Evolutionary conservation across 2,329 filamentous ascomycete genomes (phyloP).

Genomic region (Zasmidium cellare): DNA sequence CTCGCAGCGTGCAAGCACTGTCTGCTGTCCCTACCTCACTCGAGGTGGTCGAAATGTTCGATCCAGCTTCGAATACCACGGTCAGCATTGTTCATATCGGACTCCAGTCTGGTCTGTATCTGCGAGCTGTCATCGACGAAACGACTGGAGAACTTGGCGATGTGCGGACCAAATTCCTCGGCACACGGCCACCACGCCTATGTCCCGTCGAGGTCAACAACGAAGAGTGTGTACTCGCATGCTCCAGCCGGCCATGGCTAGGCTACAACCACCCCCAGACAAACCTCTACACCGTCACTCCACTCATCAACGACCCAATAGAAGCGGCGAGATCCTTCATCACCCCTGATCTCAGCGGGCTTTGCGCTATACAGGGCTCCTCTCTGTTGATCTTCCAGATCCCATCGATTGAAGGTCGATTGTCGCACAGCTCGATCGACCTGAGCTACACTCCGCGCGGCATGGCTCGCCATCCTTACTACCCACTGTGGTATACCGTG

Average conservation of each 20-base stretch:
- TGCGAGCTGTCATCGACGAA: constrained; percentile 92
- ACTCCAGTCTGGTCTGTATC: constrained; percentile 90
- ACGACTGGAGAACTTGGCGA: constrained; percentile 94
- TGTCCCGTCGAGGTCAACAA: constrained; percentile 88
- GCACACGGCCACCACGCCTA: constrained; percentile 83
- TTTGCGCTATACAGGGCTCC: constrained; percentile 38
- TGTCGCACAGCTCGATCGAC: constrained; percentile 50
- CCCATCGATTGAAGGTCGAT: constrained; percentile 25
- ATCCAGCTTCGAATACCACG: constrained; percentile 83
- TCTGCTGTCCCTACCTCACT: constrained; percentile 87
- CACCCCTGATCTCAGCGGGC: constrained; percentile 66
- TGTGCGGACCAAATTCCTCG: constrained; percentile 90
- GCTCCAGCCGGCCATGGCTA: constrained; percentile 94
- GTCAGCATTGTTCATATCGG: constrained; percentile 96
- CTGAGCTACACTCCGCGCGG: constrained; percentile 88
- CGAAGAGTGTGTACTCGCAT: constrained; percentile 73
- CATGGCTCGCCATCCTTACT: constrained; percentile 83
- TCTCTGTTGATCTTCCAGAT: constrained; percentile 69
- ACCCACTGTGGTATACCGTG: constrained; percentile 89
- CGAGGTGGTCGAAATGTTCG: constrained; percentile 91
- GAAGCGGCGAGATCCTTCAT: constrained; percentile 97
- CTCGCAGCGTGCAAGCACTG: constrained; percentile 89
- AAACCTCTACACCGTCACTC: constrained; percentile 87
- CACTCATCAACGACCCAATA: constrained; percentile 70
- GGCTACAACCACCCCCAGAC: constrained; percentile 88